A percentile compares a stretch with the other conserved stretches of the same genome.
Evolutionary conservation across 768 basidiomycete genomes (phyloP).

Genomic region (Phylloporus rhodoxanthus): DNA sequence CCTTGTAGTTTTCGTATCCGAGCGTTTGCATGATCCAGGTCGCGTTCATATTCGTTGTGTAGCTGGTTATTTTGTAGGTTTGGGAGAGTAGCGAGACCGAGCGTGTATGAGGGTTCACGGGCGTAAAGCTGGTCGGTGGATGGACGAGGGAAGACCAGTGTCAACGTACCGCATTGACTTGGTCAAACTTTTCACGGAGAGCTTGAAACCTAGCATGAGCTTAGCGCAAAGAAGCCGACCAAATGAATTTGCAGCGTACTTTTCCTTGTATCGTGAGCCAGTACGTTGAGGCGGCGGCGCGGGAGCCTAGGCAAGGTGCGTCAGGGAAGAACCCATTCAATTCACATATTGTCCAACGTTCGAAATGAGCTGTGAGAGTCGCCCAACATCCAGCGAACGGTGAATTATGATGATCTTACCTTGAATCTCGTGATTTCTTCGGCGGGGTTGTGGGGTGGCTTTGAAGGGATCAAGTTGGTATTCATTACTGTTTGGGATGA

Average conservation of each 20-base stretch:
- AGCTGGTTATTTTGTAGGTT: slow-evolving; percentile 3
- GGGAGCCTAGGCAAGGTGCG: slow-evolving; percentile 7
- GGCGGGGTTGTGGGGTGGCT: slow-evolving; percentile 3
- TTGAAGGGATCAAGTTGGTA: slow-evolving; percentile 6
- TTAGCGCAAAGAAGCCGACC: too few species aligned
- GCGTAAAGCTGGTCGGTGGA: neutral
- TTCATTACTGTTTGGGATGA: slow-evolving; percentile 12
- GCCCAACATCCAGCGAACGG: neutral
- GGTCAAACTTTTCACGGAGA: slow-evolving; percentile 30
- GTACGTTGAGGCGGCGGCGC: slow-evolving; percentile 8
- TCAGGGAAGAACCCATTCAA: neutral
- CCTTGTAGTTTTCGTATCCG: slow-evolving; percentile 28
- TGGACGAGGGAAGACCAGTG: neutral
- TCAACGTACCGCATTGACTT: slow-evolving; percentile 27
- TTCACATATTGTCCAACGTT: neutral
- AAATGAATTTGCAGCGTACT: slow-evolving; percentile 13
- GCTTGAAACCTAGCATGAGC: slow-evolving; percentile 22
- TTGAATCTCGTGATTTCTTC: slow-evolving; percentile 24
- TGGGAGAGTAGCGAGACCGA: neutral
- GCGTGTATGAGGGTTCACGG: neutral
- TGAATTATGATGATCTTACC: slow-evolving; percentile 11
- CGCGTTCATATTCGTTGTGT: slow-evolving; percentile 23
- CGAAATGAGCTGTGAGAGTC: neutral
- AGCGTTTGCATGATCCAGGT: slow-evolving; percentile 24
- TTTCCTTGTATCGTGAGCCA: slow-evolving; percentile 28